Base-by-base conservation (phyloP, 768 basidiomycete genomes). In the Pilatotrama ljubarskyi region DNA sequence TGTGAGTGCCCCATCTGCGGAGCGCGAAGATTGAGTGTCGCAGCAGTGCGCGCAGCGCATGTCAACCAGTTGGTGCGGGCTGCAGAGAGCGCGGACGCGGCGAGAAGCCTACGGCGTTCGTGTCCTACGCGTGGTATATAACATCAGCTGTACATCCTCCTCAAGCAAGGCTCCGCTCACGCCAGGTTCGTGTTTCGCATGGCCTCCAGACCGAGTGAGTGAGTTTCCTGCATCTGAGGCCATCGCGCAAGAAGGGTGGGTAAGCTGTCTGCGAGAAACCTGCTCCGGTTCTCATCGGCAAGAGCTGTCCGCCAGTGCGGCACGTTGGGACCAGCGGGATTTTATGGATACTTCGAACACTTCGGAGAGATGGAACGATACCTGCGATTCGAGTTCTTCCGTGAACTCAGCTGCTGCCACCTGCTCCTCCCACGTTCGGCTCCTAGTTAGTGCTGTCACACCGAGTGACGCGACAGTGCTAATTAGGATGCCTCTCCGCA, bases 361-460 rank as follows among this genome's bases (percentile, higher is more conserved):
- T 38, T 57, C 38, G 17, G 18, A 57, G 47, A 57, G 38, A 57
- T 57, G 38, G 47, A 22, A 56, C 55, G 26, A 35, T 35, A 49
- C 25, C n/a, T n/a, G n/a, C 25, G 26, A 10, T 17, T 24, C 35
- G 55, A 40, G 22, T 48, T 40, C 24, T 41, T 42, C 46, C 36
- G 26, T 15, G 35, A 18, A n/a, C 13, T 37, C 49, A 38, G 20
- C 9, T 18, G n/a, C n/a, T n/a, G n/a, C n/a, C n/a, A n/a, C n/a
- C n/a, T n/a, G n/a, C n/a, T n/a, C n/a, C n/a, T n/a, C n/a, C n/a
- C n/a, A n/a, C n/a, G n/a, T n/a, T n/a, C n/a, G n/a, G n/a, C n/a
- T n/a, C n/a, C n/a, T n/a, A n/a, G n/a, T n/a, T n/a, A n/a, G n/a
- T n/a, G n/a, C n/a, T n/a, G n/a, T n/a, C n/a, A n/a, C n/a, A n/a